phyloP scores from a whole-genome alignment of 2,329 filamentous ascomycete species.

The Alternaria alternata region DNA sequence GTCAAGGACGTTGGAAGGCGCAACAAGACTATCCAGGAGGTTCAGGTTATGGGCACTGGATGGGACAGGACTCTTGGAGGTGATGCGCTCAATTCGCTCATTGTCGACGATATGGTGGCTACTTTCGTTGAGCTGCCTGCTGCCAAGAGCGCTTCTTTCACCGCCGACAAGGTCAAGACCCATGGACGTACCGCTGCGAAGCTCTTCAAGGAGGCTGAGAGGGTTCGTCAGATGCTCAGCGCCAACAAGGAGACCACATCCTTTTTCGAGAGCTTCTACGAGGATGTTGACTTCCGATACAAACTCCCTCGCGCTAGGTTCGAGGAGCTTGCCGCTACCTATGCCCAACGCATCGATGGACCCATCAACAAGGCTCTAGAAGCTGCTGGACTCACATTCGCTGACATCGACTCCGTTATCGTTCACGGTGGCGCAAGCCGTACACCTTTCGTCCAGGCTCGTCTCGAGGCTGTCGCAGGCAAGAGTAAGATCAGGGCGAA shows the following conservation, averaged over 20 bases:
- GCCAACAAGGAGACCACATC: slow-evolving; percentile 84
- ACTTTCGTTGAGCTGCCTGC: slow-evolving; percentile 74
- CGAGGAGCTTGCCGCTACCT: slow-evolving; percentile 75
- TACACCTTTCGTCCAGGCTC: slow-evolving; percentile 92
- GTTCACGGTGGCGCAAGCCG: slow-evolving; percentile 89
- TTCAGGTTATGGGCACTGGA: slow-evolving; percentile 84
- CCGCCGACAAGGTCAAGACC: slow-evolving; percentile 68
- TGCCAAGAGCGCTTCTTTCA: slow-evolving; percentile 71
- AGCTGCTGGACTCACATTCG: slow-evolving; percentile 74
- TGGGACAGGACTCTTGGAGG: slow-evolving; percentile 93
- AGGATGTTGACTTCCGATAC: slow-evolving; percentile 93
- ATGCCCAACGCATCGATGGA: slow-evolving; percentile 71
- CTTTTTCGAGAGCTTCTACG: slow-evolving; percentile 87
- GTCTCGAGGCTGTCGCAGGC: slow-evolving; percentile 78
- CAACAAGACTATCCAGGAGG: slow-evolving; percentile 97
- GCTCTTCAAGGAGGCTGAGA: slow-evolving; percentile 91
- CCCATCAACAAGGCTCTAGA: slow-evolving; percentile 79
- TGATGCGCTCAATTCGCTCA: slow-evolving; percentile 85
- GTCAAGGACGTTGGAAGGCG: slow-evolving; percentile 92
- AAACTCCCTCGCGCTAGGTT: slow-evolving; percentile 83
- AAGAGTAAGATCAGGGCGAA: slow-evolving; percentile 86
- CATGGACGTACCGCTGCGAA: slow-evolving; percentile 89
- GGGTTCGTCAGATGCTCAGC: slow-evolving; percentile 86
- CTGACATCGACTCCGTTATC: slow-evolving; percentile 87
- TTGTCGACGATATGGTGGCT: slow-evolving; percentile 86